Percentiles rank a stretch among this genome's conserved stretches.
Conservation (phyloP, 306 rosid genomes). For the Oxytropis ochrocephala region DNA sequence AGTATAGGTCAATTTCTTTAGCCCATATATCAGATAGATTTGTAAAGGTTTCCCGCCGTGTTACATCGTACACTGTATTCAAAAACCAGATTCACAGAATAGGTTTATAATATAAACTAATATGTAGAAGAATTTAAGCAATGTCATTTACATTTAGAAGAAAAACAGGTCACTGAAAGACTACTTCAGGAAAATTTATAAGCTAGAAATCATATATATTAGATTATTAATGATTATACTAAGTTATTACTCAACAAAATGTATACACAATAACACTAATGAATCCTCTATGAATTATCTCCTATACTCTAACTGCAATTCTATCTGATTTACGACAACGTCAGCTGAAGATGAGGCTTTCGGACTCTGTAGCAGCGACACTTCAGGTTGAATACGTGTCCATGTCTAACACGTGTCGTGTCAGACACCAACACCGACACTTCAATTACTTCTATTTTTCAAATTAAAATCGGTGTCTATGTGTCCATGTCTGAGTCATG, state of each 20-base stretch:
- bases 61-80: constrained; percentile 64
- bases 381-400: no score
- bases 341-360: not conserved
- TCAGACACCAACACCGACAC: no score
- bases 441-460: no score
- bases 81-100: constrained; percentile 13
- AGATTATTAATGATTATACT: not conserved
- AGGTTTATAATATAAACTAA: not conserved
- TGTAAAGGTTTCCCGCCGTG: constrained; percentile 61
- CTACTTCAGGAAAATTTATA: not conserved
- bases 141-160: not conserved
- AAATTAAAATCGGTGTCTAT: no score
- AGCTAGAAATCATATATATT: not conserved
- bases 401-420: no score
- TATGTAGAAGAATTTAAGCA: not conserved
- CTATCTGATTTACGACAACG: not conserved
- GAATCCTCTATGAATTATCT: not conserved
- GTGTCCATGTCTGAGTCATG: no score
- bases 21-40: constrained; percentile 85
- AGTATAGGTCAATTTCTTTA: constrained; percentile 67
- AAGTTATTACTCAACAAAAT: not conserved
- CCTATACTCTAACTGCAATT: not conserved
- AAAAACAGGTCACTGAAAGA: not conserved
- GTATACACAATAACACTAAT: not conserved
- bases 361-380: no score